Conservation (phyloP, 345 rosid species). For the Barbarea vulgaris region DNA sequence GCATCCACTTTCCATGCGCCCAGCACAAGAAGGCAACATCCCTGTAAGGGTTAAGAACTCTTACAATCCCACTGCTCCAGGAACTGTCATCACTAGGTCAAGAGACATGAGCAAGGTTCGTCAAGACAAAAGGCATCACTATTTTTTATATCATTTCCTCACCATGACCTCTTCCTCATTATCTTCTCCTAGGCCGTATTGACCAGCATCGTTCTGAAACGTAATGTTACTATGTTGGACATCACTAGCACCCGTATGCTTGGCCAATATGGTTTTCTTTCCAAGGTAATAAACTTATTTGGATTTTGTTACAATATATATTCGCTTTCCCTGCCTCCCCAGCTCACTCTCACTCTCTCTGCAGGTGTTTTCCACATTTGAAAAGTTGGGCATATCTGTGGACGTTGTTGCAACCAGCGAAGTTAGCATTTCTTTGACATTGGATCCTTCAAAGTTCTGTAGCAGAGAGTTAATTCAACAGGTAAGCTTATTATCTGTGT, state of each 20-base stretch:
- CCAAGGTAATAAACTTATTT: slow-evolving; percentile 56
- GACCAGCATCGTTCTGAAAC: slow-evolving; percentile 89
- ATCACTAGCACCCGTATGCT: slow-evolving; percentile 94
- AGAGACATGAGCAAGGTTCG: slow-evolving; percentile 90
- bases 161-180: slow-evolving; percentile 14
- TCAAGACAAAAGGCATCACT: slow-evolving; percentile 9
- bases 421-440: slow-evolving; percentile 87
- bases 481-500: slow-evolving; percentile 24
- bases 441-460: slow-evolving; percentile 93
- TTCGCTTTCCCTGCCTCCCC: neutral
- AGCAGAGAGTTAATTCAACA: slow-evolving; percentile 86
- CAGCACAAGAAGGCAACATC: slow-evolving; percentile 88
- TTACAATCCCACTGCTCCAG: slow-evolving; percentile 83
- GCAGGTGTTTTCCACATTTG: slow-evolving; percentile 86
- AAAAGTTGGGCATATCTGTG: slow-evolving; percentile 86
- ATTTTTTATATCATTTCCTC: neutral
- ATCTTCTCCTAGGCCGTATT: slow-evolving; percentile 64
- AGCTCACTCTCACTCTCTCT: neutral
- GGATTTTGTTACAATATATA: slow-evolving; percentile 3
- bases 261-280: slow-evolving; percentile 89
- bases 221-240: slow-evolving; percentile 91
- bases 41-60: slow-evolving; percentile 94
- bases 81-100: slow-evolving; percentile 77
- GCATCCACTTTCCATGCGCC: slow-evolving; percentile 94
- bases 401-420: slow-evolving; percentile 96